Evolutionary conservation across 768 basidiomycete species (phyloP).

Genomic region (Guyanaporus albipodus): DNA sequence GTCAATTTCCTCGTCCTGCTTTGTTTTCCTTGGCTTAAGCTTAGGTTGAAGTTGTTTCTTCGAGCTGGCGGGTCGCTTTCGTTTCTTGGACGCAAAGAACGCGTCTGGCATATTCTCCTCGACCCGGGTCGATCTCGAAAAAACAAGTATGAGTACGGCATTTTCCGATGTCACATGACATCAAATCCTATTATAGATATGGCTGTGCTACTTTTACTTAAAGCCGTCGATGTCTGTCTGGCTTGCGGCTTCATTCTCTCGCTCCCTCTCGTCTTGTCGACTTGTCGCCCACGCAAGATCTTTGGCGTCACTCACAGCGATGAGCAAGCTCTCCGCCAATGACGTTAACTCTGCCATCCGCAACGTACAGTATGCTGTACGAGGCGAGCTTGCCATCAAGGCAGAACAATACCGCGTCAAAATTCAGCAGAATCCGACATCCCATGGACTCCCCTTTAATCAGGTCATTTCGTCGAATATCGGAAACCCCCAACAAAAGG

Average conservation of each 20-base stretch:
- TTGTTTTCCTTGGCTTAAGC: constrained; percentile 22
- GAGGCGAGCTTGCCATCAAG: constrained; percentile 94
- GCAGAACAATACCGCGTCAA: constrained; percentile 77
- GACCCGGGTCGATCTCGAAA: constrained; percentile 4
- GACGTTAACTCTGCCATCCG: constrained; percentile 80
- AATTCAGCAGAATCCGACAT: constrained; percentile 47
- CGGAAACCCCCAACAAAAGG: constrained; percentile 96
- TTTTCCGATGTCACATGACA: constrained; percentile 6
- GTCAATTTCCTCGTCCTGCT: constrained; percentile 58
- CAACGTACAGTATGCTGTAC: constrained; percentile 94
- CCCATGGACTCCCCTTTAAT: constrained; percentile 73
- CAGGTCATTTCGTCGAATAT: constrained; percentile 94
- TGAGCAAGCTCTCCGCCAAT: constrained; percentile 60
- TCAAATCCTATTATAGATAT: neutral
- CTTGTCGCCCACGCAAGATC: constrained; percentile 1
- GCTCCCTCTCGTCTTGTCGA: constrained; percentile 1
- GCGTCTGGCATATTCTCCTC: constrained; percentile 64
- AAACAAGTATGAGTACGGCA: constrained; percentile 16
- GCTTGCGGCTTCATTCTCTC: neutral
- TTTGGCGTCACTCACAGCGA: constrained; percentile 22
- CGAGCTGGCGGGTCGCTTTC: constrained; percentile 44
- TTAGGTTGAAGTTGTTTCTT: constrained; percentile 20
- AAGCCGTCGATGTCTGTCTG: constrained; percentile 12
- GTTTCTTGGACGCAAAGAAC: constrained; percentile 72
- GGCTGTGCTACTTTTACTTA: no score